These are phyloP conservation scores for Colletotrichum tanaceti DNA, from an alignment of 2,329 filamentous ascomycete species.

Conservation along the genomic window DNA sequence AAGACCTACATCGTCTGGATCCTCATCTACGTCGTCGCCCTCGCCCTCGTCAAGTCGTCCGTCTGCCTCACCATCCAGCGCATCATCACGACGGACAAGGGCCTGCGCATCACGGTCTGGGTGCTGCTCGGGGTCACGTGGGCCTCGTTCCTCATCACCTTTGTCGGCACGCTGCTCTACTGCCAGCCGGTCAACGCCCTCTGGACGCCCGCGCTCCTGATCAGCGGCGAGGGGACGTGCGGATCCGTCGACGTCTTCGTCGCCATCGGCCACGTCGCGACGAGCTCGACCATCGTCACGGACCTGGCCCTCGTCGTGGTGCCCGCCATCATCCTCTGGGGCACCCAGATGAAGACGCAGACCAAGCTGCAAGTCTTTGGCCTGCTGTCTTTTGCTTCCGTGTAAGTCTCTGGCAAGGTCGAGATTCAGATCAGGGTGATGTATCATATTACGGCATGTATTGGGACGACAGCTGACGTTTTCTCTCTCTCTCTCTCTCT, in stretches of 20 bases:
- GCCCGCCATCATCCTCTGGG: slow-evolving; percentile 49
- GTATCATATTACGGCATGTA: too few relatives aligned
- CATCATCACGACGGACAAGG: slow-evolving; percentile 44
- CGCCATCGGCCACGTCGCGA: slow-evolving; percentile 47
- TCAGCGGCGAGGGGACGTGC: slow-evolving; percentile 43
- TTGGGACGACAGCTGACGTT: neutral
- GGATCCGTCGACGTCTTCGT: slow-evolving; percentile 43
- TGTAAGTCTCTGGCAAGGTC: slow-evolving; percentile 20
- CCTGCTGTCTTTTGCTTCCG: slow-evolving; percentile 42
- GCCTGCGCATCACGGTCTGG: slow-evolving; percentile 43
- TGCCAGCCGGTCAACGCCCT: slow-evolving; percentile 48
- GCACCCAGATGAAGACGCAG: slow-evolving; percentile 48
- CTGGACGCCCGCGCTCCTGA: slow-evolving; percentile 48
- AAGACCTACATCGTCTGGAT: slow-evolving; percentile 45
- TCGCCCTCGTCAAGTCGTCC: slow-evolving; percentile 49
- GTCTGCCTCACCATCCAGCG: slow-evolving; percentile 52
- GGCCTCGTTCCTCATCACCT: slow-evolving; percentile 48
- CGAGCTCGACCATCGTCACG: slow-evolving; percentile 49
- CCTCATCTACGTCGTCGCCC: slow-evolving; percentile 44
- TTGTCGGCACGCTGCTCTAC: slow-evolving; percentile 48
- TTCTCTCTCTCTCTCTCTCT: too few relatives aligned
- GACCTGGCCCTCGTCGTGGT: slow-evolving; percentile 48
- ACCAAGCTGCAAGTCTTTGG: slow-evolving; percentile 43
- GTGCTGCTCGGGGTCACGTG: slow-evolving; percentile 40
- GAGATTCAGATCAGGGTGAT: too few relatives aligned